Evolutionary conservation across 768 basidiomycete genomes (phyloP).

Genomic region (Auricularia sp.): DNA sequence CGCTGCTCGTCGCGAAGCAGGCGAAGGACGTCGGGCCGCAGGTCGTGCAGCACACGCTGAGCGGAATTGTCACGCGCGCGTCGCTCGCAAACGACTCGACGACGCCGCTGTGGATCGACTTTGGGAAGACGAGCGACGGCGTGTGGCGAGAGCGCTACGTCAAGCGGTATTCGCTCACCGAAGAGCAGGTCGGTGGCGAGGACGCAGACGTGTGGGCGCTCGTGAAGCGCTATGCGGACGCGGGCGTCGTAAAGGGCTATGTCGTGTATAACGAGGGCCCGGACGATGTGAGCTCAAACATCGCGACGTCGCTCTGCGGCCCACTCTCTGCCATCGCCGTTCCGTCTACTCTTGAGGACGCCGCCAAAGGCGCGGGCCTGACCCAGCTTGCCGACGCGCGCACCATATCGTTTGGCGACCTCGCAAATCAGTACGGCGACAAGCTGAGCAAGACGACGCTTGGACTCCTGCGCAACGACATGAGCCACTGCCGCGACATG

Average conservation of each 20-base stretch:
- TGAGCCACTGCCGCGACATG: neutral
- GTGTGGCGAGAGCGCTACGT: neutral
- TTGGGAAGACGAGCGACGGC: neutral
- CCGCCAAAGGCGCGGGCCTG: neutral
- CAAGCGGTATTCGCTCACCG: neutral
- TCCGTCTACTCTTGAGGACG: neutral
- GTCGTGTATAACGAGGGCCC: neutral
- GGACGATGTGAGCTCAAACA: neutral
- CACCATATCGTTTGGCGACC: neutral
- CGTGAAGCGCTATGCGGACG: neutral
- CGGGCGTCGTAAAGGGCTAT: neutral
- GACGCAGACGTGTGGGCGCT: neutral
- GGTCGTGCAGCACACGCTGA: neutral
- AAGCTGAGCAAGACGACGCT: neutral
- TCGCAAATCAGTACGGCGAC: neutral
- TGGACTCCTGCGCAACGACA: neutral
- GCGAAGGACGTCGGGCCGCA: neutral
- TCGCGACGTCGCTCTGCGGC: neutral
- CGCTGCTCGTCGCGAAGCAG: neutral
- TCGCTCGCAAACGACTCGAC: neutral
- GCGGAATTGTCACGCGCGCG: neutral
- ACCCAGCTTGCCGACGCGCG: neutral
- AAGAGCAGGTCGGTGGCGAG: neutral
- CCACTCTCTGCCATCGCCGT: neutral
- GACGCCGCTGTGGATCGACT: neutral